Conservation (phyloP, 352 stramenopile genomes). For the Phytophthora boehmeriae region DNA sequence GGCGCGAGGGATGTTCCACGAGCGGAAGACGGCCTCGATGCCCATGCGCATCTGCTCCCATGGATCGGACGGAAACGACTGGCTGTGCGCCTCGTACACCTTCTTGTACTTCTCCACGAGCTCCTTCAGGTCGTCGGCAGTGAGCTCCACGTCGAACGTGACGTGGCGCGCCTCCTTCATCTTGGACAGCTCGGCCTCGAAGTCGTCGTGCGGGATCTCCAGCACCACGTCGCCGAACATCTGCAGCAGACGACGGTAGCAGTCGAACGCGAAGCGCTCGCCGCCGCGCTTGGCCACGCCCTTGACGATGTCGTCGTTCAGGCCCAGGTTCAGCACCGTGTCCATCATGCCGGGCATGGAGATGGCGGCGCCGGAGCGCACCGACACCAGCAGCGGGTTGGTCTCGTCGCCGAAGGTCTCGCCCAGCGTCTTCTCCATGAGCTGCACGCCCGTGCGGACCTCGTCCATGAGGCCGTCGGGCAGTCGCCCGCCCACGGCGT, state of each 20-base stretch:
- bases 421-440: constrained; percentile 32
- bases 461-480: constrained; percentile 27
- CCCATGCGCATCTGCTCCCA: constrained; percentile 36
- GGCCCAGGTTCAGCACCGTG: constrained; percentile 33
- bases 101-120: constrained; percentile 32
- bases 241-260: constrained; percentile 33
- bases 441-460: constrained; percentile 20
- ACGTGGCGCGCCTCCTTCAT: constrained; percentile 27
- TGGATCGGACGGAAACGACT: constrained; percentile 28
- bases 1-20: constrained; percentile 32
- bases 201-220: constrained; percentile 32
- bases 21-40: constrained; percentile 34
- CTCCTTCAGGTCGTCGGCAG: constrained; percentile 28
- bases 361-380: constrained; percentile 29
- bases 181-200: constrained; percentile 28
- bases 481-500: constrained; percentile 28
- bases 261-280: constrained; percentile 31
- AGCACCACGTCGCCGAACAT: constrained; percentile 33
- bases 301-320: constrained; percentile 31
- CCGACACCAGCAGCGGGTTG: constrained; percentile 29
- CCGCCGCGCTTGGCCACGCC: constrained; percentile 28
- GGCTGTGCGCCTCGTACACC: constrained; percentile 27
- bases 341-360: constrained; percentile 35
- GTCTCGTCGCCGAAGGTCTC: constrained; percentile 28
- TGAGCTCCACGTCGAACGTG: constrained; percentile 31